Percentiles rank a stretch among this genome's conserved stretches.
These are phyloP conservation scores for Venturia asperata DNA, from an alignment of 2,329 filamentous ascomycete genomes.

Conservation along the genomic window DNA sequence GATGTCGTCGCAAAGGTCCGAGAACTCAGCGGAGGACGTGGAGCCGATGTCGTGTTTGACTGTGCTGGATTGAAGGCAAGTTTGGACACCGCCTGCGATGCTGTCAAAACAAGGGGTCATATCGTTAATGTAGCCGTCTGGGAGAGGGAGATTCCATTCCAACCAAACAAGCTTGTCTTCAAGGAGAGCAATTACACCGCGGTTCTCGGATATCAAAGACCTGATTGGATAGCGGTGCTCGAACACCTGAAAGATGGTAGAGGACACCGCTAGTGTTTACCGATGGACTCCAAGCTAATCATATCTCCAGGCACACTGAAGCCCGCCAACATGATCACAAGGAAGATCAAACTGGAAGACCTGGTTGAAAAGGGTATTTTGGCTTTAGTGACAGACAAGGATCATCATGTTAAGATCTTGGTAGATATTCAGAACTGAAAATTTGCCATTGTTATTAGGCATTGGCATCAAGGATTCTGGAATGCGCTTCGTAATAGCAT, in stretches of 20 bases:
- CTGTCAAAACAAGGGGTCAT: slow-evolving; percentile 26
- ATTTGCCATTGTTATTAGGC: too few relatives aligned
- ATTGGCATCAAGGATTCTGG: neutral
- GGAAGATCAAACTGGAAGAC: slow-evolving; percentile 30
- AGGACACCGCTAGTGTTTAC: neutral
- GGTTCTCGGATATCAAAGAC: slow-evolving; percentile 43
- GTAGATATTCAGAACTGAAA: slow-evolving; percentile 21
- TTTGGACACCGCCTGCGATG: slow-evolving; percentile 29
- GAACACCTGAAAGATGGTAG: slow-evolving; percentile 38
- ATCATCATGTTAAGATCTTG: slow-evolving; percentile 33
- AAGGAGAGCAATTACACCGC: slow-evolving; percentile 48
- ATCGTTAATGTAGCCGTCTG: slow-evolving; percentile 32
- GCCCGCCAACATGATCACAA: slow-evolving; percentile 31
- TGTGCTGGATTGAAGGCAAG: slow-evolving; percentile 30
- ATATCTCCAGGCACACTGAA: slow-evolving; percentile 23
- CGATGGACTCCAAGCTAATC: neutral
- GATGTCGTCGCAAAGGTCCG: slow-evolving; percentile 29
- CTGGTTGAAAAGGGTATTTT: slow-evolving; percentile 29
- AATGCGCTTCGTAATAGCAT: slow-evolving; percentile 14
- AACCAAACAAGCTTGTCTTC: slow-evolving; percentile 48
- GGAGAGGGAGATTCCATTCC: slow-evolving; percentile 40
- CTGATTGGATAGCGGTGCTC: slow-evolving; percentile 53
- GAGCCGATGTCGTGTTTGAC: slow-evolving; percentile 32
- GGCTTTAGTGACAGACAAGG: slow-evolving; percentile 29
- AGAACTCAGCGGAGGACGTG: slow-evolving; percentile 26